Conservation (phyloP, 2,329 filamentous ascomycete species). For the Diaporthe citriasiana region DNA sequence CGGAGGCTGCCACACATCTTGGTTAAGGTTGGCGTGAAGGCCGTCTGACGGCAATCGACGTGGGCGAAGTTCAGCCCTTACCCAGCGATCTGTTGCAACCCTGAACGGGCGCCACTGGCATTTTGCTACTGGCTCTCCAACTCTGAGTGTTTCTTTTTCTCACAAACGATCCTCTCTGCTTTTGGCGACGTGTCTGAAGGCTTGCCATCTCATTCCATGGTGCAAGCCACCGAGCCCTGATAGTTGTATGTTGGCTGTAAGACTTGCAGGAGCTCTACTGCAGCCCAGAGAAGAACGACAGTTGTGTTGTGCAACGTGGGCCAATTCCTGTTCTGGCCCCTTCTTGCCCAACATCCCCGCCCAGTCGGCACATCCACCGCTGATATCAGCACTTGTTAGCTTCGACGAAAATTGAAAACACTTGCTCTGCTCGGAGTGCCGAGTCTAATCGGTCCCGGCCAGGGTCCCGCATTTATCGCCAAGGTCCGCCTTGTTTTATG, state of each 20-base stretch:
- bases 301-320: constrained; percentile 16
- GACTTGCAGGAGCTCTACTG: constrained; percentile 30
- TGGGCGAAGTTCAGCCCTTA: constrained; percentile 22
- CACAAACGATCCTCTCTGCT: not conserved
- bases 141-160: not conserved
- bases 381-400: constrained; percentile 39
- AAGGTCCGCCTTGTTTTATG: constrained; percentile 16
- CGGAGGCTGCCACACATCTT: constrained; percentile 23
- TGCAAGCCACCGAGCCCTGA: constrained; percentile 16
- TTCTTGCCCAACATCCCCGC: not conserved
- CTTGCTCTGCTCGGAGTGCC: constrained; percentile 31
- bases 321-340: constrained; percentile 4
- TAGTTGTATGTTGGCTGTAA: constrained; percentile 14
- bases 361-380: constrained; percentile 30
- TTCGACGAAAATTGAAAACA: constrained; percentile 28
- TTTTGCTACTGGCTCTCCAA: not conserved
- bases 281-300: constrained; percentile 26
- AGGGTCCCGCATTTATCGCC: constrained; percentile 1
- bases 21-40: constrained; percentile 22
- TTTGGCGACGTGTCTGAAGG: constrained; percentile 12
- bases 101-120: not conserved
- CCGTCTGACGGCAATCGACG: constrained; percentile 17
- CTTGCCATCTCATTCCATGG: constrained; percentile 10
- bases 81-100: constrained; percentile 22
- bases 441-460: constrained; percentile 32